These are phyloP conservation scores for Setomelanomma holmii DNA, from an alignment of 2,329 filamentous ascomycete genomes.

Conservation along the genomic window DNA sequence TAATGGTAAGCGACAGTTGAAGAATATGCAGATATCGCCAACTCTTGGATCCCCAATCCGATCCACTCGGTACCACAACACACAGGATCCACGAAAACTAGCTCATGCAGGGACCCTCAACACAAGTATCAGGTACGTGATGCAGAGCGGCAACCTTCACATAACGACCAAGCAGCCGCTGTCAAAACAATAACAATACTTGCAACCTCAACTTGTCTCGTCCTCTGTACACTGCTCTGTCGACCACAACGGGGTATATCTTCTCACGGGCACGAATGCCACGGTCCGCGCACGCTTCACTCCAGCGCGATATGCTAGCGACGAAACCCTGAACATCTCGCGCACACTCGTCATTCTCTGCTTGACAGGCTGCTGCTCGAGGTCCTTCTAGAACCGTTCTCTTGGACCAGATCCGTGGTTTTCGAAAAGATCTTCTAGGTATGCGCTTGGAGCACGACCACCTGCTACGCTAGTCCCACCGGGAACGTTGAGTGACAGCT, in stretches of 20 bases:
- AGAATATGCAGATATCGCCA: not conserved
- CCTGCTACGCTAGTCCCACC: conserved; percentile 56
- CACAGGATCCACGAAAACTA: conserved; percentile 3
- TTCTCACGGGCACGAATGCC: not conserved
- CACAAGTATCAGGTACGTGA: conserved; percentile 5
- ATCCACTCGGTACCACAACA: conserved; percentile 2
- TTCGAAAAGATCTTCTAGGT: conserved; percentile 87
- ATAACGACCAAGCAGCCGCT: not conserved
- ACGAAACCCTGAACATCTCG: not conserved
- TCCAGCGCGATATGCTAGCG: conserved; percentile 3
- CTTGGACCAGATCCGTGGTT: conserved; percentile 62
- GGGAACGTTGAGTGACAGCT: conserved; percentile 68
- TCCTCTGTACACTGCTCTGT: not conserved
- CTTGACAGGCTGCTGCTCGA: conserved; percentile 17
- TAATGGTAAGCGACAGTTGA: not conserved
- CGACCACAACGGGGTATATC: not conserved
- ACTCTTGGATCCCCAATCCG: not conserved
- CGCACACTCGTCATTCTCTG: conserved; percentile 7
- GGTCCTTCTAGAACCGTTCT: conserved; percentile 41
- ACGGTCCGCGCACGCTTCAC: not conserved
- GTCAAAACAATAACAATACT: conserved; percentile 2
- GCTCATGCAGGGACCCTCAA: conserved; percentile 6
- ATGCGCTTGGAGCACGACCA: conserved; percentile 83
- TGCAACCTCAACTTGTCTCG: not conserved
- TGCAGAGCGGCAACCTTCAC: not conserved